phyloP scores from a whole-genome alignment of 108 stramenopile genomes.

The Skeletonema costatum region DNA sequence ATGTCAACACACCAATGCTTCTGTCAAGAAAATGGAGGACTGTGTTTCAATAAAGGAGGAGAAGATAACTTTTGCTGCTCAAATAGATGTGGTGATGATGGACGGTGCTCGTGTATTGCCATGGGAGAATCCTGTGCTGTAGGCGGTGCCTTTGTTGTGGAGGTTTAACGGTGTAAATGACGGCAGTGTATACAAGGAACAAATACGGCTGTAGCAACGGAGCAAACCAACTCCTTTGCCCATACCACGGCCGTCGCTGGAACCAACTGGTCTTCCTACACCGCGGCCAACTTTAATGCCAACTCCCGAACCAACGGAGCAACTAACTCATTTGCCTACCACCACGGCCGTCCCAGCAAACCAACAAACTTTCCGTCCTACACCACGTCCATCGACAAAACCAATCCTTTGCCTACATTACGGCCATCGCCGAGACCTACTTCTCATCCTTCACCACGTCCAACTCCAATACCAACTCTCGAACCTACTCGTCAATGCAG shows the following conservation, averaged over 20 bases:
- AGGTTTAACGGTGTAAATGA: conserved; percentile 4
- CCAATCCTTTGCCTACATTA: background rate
- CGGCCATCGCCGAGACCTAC: background rate
- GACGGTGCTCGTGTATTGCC: conserved; percentile 7
- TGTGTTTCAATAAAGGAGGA: conserved; percentile 20
- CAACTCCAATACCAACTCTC: background rate
- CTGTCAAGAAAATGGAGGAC: conserved; percentile 19
- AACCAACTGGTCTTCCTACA: too few relatives aligned
- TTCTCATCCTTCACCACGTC: background rate
- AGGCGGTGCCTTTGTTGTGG: conserved; percentile 16
- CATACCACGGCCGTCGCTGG: too few relatives aligned
- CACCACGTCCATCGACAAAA: background rate
- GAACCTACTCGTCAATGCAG: background rate
- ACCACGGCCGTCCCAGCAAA: background rate
- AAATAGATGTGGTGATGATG: conserved; percentile 20
- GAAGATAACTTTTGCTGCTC: conserved; percentile 24
- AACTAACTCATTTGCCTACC: background rate
- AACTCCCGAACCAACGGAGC: background rate
- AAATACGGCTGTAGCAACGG: too few relatives aligned
- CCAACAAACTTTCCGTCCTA: background rate
- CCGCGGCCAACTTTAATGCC: background rate
- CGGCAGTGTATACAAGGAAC: background rate
- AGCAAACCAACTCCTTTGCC: too few relatives aligned
- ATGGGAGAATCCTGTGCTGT: conserved; percentile 14
- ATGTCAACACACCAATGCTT: conserved; percentile 5